phyloP scores from a whole-genome alignment of 2,329 filamentous ascomycete genomes.

The Cercospora berteroae region DNA sequence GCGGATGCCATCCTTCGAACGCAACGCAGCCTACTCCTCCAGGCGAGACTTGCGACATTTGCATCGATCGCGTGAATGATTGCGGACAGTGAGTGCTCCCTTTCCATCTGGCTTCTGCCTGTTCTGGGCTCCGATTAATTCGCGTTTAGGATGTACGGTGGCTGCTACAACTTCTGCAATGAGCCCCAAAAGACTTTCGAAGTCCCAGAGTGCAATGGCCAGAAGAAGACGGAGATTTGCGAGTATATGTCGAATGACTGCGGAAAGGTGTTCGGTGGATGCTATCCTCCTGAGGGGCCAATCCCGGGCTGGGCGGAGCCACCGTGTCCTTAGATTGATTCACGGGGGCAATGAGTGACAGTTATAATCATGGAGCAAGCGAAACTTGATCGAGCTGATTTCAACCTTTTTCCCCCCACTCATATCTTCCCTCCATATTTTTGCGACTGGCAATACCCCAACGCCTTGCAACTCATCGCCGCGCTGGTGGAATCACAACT shows the following conservation, averaged over 20 bases:
- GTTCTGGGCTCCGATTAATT: not conserved
- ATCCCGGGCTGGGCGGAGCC: not conserved
- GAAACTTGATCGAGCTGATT: not conserved
- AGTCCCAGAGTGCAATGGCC: constrained; percentile 13
- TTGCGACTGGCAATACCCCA: constrained; percentile 4
- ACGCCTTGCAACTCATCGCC: constrained; percentile 1
- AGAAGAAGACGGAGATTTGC: constrained; percentile 5
- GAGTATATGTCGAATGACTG: constrained; percentile 13
- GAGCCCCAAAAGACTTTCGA: constrained; percentile 3
- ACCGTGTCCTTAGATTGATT: not conserved
- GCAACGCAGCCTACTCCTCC: not conserved
- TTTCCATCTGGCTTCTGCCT: not conserved
- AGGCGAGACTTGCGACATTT: not conserved
- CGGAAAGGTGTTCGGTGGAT: constrained; percentile 10
- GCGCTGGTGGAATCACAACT: not conserved
- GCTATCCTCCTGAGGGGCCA: constrained; percentile 5
- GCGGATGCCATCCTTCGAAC: constrained; percentile 7
- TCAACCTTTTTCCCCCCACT: not conserved
- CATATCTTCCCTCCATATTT: constrained; percentile 1
- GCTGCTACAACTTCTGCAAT: constrained; percentile 14
- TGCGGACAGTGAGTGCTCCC: constrained; percentile 6
- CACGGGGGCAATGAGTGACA: not conserved
- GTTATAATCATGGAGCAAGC: not conserved
- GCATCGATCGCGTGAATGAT: constrained; percentile 7
- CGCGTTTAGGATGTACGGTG: constrained; percentile 11